A percentile compares a stretch with the other conserved stretches of the same genome.
These are phyloP conservation scores for Ophiostoma piceae DNA, from an alignment of 2,329 filamentous ascomycete genomes.

Conservation along the genomic window DNA sequence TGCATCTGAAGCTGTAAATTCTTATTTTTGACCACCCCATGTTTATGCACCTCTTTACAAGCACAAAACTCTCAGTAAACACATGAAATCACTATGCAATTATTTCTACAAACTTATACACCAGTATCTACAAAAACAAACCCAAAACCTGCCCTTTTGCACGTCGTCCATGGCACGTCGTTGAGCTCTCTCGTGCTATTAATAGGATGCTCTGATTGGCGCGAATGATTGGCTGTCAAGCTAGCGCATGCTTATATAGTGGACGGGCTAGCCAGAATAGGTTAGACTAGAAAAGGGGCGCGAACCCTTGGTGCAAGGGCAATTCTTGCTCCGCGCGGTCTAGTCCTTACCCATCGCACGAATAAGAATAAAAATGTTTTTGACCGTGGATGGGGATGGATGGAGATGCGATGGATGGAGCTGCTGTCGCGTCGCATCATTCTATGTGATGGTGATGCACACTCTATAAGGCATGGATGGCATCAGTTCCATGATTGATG, in stretches of 20 bases:
- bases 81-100: background rate
- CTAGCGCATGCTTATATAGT: constrained; percentile 12
- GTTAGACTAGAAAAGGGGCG: background rate
- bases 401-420: background rate
- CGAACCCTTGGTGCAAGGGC: constrained; percentile 12
- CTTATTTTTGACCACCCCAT: background rate
- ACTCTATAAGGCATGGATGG: too few relatives aligned
- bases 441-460: background rate
- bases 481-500: background rate
- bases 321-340: constrained; percentile 9
- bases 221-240: background rate
- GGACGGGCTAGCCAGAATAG: background rate
- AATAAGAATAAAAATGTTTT: background rate
- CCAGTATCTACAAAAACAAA: background rate
- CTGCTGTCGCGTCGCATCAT: background rate
- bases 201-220: constrained; percentile 10
- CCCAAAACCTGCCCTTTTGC: background rate
- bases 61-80: background rate
- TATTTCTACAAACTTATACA: background rate
- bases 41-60: background rate
- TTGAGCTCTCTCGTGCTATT: constrained; percentile 10
- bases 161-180: constrained; percentile 1
- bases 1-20: background rate
- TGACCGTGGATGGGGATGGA: background rate
- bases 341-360: constrained; percentile 10